phyloP scores from a whole-genome alignment of 306 rosid genomes.

The Macrotyloma uniflorum region DNA sequence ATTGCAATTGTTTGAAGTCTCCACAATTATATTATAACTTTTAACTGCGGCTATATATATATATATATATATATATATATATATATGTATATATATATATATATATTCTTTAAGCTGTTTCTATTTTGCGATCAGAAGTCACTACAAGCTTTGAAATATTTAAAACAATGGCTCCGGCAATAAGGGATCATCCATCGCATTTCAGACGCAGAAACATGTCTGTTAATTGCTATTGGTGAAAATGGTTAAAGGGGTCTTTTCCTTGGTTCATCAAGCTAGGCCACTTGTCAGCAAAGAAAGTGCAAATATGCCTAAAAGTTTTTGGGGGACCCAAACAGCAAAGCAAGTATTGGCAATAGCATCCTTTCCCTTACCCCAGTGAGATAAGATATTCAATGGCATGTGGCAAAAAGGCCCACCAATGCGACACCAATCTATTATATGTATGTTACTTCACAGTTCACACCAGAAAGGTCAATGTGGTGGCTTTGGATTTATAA shows the following conservation, averaged over 20 bases:
- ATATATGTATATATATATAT: too few relatives aligned
- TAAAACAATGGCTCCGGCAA: neutral
- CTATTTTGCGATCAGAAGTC: too few relatives aligned
- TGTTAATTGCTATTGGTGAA: neutral
- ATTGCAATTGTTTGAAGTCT: neutral
- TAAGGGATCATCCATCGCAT: neutral
- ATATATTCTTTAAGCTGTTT: too few relatives aligned
- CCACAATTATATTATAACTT: neutral
- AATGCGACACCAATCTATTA: constrained; percentile 14
- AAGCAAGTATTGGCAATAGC: constrained; percentile 25
- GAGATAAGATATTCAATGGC: constrained; percentile 39
- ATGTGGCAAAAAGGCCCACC: constrained; percentile 46
- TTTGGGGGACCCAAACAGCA: constrained; percentile 44
- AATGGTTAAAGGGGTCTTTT: constrained; percentile 18
- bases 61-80: too few relatives aligned
- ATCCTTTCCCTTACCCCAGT: constrained; percentile 27
- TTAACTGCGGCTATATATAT: neutral
- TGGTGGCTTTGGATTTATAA: neutral
- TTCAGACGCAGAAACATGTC: neutral
- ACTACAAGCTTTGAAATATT: neutral
- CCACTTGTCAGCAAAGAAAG: constrained; percentile 29
- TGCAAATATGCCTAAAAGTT: constrained; percentile 30
- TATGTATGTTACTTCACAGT: constrained; percentile 11
- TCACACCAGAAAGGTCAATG: constrained; percentile 17
- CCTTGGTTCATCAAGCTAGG: neutral